Percentiles rank a stretch among this genome's conserved stretches.
These are phyloP conservation scores for Fragosphaeria purpurea DNA, from an alignment of 2,329 filamentous ascomycete genomes.

Conservation along the genomic window DNA sequence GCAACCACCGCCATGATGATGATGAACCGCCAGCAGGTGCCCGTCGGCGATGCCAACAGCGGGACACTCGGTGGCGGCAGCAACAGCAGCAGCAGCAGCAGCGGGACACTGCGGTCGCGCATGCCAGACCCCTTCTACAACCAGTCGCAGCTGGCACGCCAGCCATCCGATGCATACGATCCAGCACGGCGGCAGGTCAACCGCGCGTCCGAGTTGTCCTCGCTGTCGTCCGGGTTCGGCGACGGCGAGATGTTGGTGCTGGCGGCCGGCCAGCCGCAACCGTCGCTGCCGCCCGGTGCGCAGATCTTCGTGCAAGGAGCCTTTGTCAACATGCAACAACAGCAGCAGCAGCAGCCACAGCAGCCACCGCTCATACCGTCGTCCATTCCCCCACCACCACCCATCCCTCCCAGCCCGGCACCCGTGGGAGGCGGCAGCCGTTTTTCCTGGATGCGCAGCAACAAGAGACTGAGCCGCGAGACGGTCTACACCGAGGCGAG, in stretches of 20 bases:
- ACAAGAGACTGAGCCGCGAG: conserved; percentile 24
- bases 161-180: conserved; percentile 26
- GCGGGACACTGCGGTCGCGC: conserved; percentile 23
- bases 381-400: background rate
- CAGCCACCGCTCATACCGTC: background rate
- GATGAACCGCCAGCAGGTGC: background rate
- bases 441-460: conserved; percentile 11
- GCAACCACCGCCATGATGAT: background rate
- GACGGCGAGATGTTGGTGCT: conserved; percentile 44
- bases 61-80: too few species aligned
- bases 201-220: conserved; percentile 43
- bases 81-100: background rate
- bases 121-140: conserved; percentile 29
- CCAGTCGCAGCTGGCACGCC: conserved; percentile 27
- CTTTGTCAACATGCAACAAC: background rate
- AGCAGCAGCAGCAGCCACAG: conserved; percentile 5
- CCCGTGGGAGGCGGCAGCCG: conserved; percentile 10
- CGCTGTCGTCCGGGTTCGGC: conserved; percentile 54
- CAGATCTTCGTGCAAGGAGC: background rate
- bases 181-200: conserved; percentile 25
- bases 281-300: conserved; percentile 9
- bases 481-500: conserved; percentile 44
- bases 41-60: background rate
- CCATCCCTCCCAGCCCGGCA: background rate
- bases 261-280: conserved; percentile 21